A percentile compares a stretch with the other conserved stretches of the same genome.
These are phyloP conservation scores for Thymus quinquecostatus DNA, from an alignment of 257 asterid species.

Conservation along the genomic window DNA sequence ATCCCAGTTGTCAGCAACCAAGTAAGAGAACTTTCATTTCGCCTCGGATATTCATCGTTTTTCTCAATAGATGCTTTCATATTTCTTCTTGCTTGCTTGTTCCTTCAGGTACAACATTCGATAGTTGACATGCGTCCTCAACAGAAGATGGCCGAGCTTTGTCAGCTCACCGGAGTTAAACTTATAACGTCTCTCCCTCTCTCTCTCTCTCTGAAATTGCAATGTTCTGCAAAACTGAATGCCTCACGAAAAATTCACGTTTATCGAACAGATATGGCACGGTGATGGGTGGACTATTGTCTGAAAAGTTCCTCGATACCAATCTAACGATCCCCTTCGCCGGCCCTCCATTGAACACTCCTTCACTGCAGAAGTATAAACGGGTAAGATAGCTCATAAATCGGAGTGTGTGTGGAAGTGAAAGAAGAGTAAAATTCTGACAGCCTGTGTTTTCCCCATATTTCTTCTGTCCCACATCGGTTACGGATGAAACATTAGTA, in stretches of 20 bases:
- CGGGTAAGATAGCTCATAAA: conserved; percentile 44
- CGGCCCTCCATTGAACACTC: conserved; percentile 85
- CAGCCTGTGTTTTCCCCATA: background rate
- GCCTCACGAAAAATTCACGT: conserved; percentile 24
- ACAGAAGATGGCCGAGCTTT: conserved; percentile 95
- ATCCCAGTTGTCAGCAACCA: conserved; percentile 97
- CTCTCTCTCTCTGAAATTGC: conserved; percentile 32
- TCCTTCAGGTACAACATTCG: conserved; percentile 93
- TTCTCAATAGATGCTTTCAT: background rate
- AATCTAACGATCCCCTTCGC: conserved; percentile 89
- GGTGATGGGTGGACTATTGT: conserved; percentile 94
- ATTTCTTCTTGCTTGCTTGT: conserved; percentile 26
- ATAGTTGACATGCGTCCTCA: conserved; percentile 99
- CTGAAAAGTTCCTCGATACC: conserved; percentile 93
- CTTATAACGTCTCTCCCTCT: conserved; percentile 88
- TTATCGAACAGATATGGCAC: conserved; percentile 81
- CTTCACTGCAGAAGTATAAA: conserved; percentile 97
- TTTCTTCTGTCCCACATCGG: conserved; percentile 11
- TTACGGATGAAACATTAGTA: background rate
- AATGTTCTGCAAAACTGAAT: conserved; percentile 2
- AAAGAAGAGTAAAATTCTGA: background rate
- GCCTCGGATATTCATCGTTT: conserved; percentile 3
- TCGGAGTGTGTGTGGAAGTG: background rate
- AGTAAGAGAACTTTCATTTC: conserved; percentile 36
- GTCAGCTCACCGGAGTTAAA: conserved; percentile 84